Evolutionary conservation across 306 rosid genomes (phyloP).

Genomic region (Ormosia semicastrata): DNA sequence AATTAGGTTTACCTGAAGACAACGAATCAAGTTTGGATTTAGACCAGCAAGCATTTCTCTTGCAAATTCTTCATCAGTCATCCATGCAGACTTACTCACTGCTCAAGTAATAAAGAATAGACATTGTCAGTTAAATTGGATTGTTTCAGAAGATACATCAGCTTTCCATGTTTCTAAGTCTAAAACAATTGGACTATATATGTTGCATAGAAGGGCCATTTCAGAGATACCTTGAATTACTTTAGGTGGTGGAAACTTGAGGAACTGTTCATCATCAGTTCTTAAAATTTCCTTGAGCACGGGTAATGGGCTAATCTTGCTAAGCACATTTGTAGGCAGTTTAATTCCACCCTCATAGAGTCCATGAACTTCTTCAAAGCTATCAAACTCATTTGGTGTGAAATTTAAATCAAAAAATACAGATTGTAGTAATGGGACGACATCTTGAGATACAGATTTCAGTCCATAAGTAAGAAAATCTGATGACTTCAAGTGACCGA

Average conservation of each 20-base stretch:
- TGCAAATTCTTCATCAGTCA: constrained; percentile 70
- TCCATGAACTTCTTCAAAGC: constrained; percentile 50
- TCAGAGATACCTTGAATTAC: constrained; percentile 53
- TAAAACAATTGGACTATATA: neutral
- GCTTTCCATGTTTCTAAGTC: neutral
- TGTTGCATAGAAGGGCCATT: neutral
- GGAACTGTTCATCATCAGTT: constrained; percentile 59
- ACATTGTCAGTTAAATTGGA: neutral
- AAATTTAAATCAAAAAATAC: constrained; percentile 33
- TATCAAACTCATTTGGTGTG: constrained; percentile 50
- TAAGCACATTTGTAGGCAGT: constrained; percentile 45
- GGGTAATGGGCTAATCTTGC: constrained; percentile 49
- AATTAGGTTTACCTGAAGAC: constrained; percentile 39
- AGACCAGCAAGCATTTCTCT: constrained; percentile 76
- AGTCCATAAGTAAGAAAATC: constrained; percentile 62
- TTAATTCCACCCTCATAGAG: constrained; percentile 61
- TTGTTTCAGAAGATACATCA: neutral
- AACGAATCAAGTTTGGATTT: constrained; percentile 48
- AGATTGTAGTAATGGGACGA: constrained; percentile 45
- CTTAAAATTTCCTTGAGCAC: constrained; percentile 62
- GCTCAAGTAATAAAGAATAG: constrained; percentile 5
- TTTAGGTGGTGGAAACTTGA: constrained; percentile 63
- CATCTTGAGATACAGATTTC: constrained; percentile 55
- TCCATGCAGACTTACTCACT: constrained; percentile 60
- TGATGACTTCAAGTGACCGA: constrained; percentile 65